Conservation (phyloP, 2,329 filamentous ascomycete species). For the Pyrenophora tritici-repentis region DNA sequence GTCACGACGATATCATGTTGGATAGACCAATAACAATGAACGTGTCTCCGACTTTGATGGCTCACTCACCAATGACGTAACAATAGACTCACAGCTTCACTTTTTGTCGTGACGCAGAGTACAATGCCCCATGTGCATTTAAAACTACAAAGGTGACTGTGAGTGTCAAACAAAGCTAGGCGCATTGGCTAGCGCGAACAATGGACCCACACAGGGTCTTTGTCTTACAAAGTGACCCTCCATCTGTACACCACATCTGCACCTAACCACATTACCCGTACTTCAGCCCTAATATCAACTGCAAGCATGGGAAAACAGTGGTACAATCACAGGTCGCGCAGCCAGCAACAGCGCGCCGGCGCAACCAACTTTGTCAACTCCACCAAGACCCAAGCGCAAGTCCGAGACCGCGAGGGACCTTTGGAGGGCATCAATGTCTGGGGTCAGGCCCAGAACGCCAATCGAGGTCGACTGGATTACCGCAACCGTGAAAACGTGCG, state of each 20-base stretch:
- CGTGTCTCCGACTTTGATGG: no score
- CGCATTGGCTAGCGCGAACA: conserved; percentile 1
- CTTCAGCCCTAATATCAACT: background rate
- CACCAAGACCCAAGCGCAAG: background rate
- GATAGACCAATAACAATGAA: no score
- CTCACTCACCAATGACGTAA: no score
- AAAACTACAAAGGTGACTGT: background rate
- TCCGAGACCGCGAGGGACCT: no score
- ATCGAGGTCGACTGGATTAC: background rate
- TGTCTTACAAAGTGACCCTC: background rate
- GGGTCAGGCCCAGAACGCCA: background rate
- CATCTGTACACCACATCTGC: background rate
- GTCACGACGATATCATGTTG: no score
- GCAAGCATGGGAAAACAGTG: background rate
- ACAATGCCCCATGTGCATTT: no score
- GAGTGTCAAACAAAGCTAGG: background rate
- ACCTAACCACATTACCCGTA: background rate
- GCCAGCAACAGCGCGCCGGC: background rate
- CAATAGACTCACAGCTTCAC: no score
- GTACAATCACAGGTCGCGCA: background rate
- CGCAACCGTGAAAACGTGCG: background rate
- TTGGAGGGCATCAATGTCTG: background rate
- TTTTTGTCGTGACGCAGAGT: no score
- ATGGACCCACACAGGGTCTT: conserved; percentile 9
- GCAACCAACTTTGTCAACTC: background rate